Evolutionary conservation across 345 rosid species (phyloP).

Genomic region (Hibiscus tridactylites): DNA sequence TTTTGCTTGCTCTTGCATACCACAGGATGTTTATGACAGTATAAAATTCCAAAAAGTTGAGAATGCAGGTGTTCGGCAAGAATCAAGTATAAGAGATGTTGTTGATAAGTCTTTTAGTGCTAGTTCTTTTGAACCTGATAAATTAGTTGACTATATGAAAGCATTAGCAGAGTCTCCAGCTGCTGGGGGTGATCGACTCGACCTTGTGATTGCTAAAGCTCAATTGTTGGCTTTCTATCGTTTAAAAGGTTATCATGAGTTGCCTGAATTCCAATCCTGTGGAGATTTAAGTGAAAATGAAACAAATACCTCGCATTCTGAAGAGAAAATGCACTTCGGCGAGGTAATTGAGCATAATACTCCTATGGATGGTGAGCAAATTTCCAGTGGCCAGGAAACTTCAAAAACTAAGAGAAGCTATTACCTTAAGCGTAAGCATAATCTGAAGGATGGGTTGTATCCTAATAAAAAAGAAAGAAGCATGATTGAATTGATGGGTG

Average conservation of each 20-base stretch:
- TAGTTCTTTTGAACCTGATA: constrained; percentile 37
- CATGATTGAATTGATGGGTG: constrained; percentile 39
- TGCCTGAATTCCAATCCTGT: constrained; percentile 40
- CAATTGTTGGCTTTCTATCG: constrained; percentile 50
- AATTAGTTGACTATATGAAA: constrained; percentile 39
- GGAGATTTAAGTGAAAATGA: constrained; percentile 28
- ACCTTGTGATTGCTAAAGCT: constrained; percentile 49
- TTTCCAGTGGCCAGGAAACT: constrained; percentile 16
- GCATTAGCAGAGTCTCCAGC: constrained; percentile 42
- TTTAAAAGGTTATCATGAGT: constrained; percentile 36
- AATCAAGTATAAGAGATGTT: constrained; percentile 30
- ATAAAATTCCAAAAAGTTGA: constrained; percentile 44
- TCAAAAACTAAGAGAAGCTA: constrained; percentile 25
- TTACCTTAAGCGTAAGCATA: constrained; percentile 52
- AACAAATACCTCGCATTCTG: constrained; percentile 17
- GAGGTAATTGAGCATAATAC: constrained; percentile 10
- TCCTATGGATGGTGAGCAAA: constrained; percentile 15
- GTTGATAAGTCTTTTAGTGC: constrained; percentile 22
- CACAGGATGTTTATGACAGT: constrained; percentile 28
- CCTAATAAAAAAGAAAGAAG: constrained; percentile 48
- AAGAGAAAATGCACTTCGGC: constrained; percentile 12
- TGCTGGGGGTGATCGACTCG: constrained; percentile 40
- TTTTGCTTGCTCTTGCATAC: constrained; percentile 46
- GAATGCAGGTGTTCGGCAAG: constrained; percentile 45
- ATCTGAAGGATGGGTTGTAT: constrained; percentile 41